These are phyloP conservation scores for Scedosporium minutisporum DNA, from an alignment of 2,329 filamentous ascomycete species.

Conservation along the genomic window DNA sequence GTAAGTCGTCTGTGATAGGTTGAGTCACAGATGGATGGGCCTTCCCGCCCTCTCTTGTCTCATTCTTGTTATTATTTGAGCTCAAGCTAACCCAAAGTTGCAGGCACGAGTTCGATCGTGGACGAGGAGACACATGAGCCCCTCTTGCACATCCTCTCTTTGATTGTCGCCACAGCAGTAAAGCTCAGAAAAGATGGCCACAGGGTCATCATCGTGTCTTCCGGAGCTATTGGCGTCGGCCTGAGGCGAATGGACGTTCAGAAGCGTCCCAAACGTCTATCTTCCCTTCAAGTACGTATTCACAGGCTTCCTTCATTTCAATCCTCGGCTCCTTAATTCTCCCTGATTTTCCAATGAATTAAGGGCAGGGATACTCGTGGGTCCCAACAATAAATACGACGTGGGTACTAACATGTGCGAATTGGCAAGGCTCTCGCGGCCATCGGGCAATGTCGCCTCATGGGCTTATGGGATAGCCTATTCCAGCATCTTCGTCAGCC, in stretches of 20 bases:
- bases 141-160: constrained; percentile 76
- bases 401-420: not conserved
- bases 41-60: not conserved
- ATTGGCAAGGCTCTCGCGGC: constrained; percentile 66
- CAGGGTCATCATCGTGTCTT: constrained; percentile 90
- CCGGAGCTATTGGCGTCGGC: constrained; percentile 91
- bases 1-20: constrained; percentile 39
- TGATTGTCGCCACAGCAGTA: constrained; percentile 90
- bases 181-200: constrained; percentile 84
- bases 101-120: constrained; percentile 97
- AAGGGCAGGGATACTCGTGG: not conserved
- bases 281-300: constrained; percentile 62
- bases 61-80: not conserved
- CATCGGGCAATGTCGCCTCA: constrained; percentile 89
- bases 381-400: not conserved
- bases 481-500: constrained; percentile 84
- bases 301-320: not conserved
- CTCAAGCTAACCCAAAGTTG: constrained; percentile 2
- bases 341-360: not conserved
- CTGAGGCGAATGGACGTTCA: constrained; percentile 82
- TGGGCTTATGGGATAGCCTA: constrained; percentile 89
- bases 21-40: not conserved
- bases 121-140: constrained; percentile 93
- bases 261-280: constrained; percentile 79
- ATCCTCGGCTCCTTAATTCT: not conserved